Percentiles rank a stretch among this genome's conserved stretches.
These are phyloP conservation scores for Nothomitra cinnamomea DNA, from an alignment of 2,329 filamentous ascomycete genomes.

Conservation along the genomic window DNA sequence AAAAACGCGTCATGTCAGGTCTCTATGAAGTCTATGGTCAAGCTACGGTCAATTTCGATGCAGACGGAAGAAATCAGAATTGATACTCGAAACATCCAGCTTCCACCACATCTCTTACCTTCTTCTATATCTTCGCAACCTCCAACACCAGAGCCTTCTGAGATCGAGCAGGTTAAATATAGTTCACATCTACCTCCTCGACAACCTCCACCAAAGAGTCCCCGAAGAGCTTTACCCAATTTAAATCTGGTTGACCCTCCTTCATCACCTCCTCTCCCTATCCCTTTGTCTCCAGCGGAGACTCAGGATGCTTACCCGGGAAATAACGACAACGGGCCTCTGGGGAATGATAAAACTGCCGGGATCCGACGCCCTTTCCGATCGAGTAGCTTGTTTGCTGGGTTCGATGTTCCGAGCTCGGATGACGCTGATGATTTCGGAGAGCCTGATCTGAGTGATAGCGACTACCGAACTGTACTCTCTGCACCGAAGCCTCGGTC, in stretches of 20 bases:
- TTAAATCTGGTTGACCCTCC: constrained; percentile 26
- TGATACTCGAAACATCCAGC: constrained; percentile 55
- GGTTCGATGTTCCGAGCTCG: constrained; percentile 57
- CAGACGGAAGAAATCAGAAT: constrained; percentile 88
- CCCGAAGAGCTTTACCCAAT: constrained; percentile 14
- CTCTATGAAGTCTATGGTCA: constrained; percentile 29
- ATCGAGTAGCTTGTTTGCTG: constrained; percentile 60
- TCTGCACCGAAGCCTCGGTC: constrained; percentile 39
- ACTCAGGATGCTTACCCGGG: constrained; percentile 54
- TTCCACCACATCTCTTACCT: constrained; percentile 64
- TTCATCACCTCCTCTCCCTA: constrained; percentile 29
- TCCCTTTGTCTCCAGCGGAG: constrained; percentile 16
- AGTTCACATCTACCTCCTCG: constrained; percentile 31
- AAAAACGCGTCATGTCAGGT: constrained; percentile 79
- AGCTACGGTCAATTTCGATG: constrained; percentile 39
- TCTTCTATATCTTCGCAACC: constrained; percentile 49
- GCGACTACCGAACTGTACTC: constrained; percentile 48
- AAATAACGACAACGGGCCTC: constrained; percentile 64
- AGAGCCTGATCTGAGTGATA: constrained; percentile 45
- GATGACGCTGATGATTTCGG: constrained; percentile 47
- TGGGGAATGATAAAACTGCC: constrained; percentile 39
- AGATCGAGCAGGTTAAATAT: neutral
- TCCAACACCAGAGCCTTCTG: constrained; percentile 16
- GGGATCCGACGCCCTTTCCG: constrained; percentile 53
- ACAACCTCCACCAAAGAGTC: constrained; percentile 27